Percentiles rank a stretch among this genome's conserved stretches.
Evolutionary conservation across 768 basidiomycete species (phyloP).

Genomic region (Crucibulum laeve): DNA sequence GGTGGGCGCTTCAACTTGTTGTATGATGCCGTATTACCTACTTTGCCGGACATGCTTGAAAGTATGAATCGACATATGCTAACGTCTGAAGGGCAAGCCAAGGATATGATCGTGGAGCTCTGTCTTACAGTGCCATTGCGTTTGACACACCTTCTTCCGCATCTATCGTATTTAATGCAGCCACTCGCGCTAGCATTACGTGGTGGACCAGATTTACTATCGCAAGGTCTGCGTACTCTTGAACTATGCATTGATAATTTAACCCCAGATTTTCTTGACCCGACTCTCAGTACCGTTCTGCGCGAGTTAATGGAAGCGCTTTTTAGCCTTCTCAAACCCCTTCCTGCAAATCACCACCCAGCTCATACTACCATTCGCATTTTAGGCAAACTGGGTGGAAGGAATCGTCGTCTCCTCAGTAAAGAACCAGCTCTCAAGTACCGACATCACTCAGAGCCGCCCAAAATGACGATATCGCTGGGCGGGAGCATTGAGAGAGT

Average conservation of each 20-base stretch:
- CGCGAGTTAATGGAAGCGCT: constrained; percentile 94
- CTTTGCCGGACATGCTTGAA: constrained; percentile 96
- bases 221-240: constrained; percentile 92
- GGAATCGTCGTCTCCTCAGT: constrained; percentile 83
- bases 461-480: constrained; percentile 72
- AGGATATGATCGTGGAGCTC: constrained; percentile 95
- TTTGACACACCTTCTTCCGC: constrained; percentile 91
- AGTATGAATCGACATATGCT: constrained; percentile 87
- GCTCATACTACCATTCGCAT: constrained; percentile 95
- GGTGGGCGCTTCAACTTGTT: constrained; percentile 91
- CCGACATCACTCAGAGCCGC: constrained; percentile 62
- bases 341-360: constrained; percentile 84
- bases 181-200: constrained; percentile 89
- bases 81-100: constrained; percentile 73
- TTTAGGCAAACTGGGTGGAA: constrained; percentile 91
- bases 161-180: constrained; percentile 93
- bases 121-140: constrained; percentile 96
- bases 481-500: constrained; percentile 60
- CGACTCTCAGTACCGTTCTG: constrained; percentile 88
- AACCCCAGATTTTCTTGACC: constrained; percentile 96
- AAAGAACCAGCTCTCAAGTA: constrained; percentile 77
- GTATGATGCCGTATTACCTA: constrained; percentile 93
- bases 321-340: constrained; percentile 84
- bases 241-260: constrained; percentile 99
- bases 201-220: constrained; percentile 84